phyloP scores from a whole-genome alignment of 1,284 basidiomycete species.

The Coniferiporia weirii region DNA sequence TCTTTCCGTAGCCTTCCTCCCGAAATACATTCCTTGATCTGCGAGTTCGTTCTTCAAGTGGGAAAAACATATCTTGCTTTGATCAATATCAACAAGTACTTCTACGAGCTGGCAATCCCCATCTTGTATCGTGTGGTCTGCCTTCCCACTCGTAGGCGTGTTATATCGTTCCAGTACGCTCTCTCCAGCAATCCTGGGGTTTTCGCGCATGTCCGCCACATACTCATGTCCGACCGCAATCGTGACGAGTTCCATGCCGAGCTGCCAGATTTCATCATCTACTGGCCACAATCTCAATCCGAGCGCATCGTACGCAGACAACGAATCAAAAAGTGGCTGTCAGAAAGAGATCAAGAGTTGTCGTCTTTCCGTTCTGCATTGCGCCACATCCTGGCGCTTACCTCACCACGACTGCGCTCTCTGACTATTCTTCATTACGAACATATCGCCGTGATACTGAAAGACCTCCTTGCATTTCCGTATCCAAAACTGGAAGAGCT shows the following conservation, averaged over 20 bases:
- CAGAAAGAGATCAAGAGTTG: constrained; percentile 17
- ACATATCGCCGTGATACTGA: constrained; percentile 11
- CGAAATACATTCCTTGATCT: constrained; percentile 15
- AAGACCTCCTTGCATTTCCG: constrained; percentile 12
- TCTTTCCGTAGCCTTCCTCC: constrained; percentile 9
- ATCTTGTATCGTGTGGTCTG: constrained; percentile 11
- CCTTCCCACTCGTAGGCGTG: constrained; percentile 16
- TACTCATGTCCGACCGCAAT: constrained; percentile 17
- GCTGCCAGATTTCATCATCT: constrained; percentile 18
- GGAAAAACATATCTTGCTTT: not conserved
- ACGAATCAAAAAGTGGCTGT: constrained; percentile 16
- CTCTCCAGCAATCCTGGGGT: constrained; percentile 5
- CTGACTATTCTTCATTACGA: constrained; percentile 19
- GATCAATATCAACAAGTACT: constrained; percentile 12
- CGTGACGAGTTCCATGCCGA: constrained; percentile 16
- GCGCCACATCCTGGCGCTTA: constrained; percentile 13
- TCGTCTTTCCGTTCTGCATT: constrained; percentile 12
- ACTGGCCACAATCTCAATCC: constrained; percentile 14
- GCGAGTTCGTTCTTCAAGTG: constrained; percentile 1
- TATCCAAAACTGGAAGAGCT: constrained; percentile 15
- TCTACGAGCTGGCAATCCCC: constrained; percentile 12
- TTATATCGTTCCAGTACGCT: constrained; percentile 13
- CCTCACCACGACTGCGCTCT: constrained; percentile 12
- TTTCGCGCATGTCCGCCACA: constrained; percentile 15
- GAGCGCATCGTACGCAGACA: constrained; percentile 17